phyloP scores from a whole-genome alignment of 495 filamentous ascomycete species.

The Letharia lupina region DNA sequence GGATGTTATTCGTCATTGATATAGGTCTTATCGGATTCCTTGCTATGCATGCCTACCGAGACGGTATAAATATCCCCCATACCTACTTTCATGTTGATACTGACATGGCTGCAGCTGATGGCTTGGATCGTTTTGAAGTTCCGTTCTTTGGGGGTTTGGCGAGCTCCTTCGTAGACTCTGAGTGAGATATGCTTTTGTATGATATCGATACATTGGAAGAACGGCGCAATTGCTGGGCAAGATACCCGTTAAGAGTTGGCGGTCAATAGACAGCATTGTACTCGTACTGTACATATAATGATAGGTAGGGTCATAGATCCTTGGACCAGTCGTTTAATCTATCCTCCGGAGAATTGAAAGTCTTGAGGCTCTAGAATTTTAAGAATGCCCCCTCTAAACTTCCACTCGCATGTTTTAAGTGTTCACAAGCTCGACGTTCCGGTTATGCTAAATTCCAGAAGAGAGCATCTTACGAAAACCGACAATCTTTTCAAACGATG shows the following conservation, averaged over 20 bases:
- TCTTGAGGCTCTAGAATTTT: not conserved
- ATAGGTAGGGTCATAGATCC: not conserved
- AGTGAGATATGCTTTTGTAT: slow-evolving; percentile 40
- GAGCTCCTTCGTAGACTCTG: slow-evolving; percentile 86
- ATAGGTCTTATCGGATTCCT: slow-evolving; percentile 69
- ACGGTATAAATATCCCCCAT: slow-evolving; percentile 47
- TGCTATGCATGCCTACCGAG: slow-evolving; percentile 68
- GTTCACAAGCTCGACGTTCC: not conserved
- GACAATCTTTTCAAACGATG: not conserved
- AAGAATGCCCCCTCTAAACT: not conserved
- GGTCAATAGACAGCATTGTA: not conserved
- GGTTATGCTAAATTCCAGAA: not conserved
- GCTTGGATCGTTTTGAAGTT: slow-evolving; percentile 85
- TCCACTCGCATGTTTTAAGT: not conserved
- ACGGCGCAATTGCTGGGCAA: not conserved
- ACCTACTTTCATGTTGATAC: slow-evolving; percentile 1
- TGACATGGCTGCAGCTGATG: slow-evolving; percentile 53
- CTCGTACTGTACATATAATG: not conserved
- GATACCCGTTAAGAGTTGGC: not conserved
- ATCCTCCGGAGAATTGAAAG: not conserved
- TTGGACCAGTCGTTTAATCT: not conserved
- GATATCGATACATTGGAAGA: not conserved
- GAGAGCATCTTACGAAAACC: not conserved
- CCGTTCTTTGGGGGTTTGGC: slow-evolving; percentile 79
- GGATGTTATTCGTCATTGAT: slow-evolving; percentile 71